Percentiles rank a stretch among this genome's conserved stretches.
Conservation (phyloP, 805 yeast genomes). For the Zygosaccharomyces pseudorouxii region DNA sequence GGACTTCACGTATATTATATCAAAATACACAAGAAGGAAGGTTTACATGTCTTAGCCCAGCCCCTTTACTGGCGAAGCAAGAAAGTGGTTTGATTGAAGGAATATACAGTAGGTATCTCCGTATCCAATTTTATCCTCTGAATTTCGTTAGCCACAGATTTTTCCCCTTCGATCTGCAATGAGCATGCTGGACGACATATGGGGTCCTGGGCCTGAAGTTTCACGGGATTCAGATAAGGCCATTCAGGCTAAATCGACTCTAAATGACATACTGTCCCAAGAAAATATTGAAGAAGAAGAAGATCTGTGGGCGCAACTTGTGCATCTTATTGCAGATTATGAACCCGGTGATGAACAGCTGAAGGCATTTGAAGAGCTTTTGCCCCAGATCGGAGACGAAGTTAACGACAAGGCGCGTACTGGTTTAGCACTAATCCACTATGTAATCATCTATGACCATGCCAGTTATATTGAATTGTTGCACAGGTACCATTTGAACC, state of each 20-base stretch:
- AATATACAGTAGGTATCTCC: not conserved
- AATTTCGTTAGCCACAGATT: not conserved
- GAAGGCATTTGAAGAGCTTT: constrained; percentile 18
- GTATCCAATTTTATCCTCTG: not conserved
- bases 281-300: constrained; percentile 5
- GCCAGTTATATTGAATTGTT: constrained; percentile 47
- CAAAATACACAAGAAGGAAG: not conserved
- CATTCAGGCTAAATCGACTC: constrained; percentile 11
- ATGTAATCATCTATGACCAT: constrained; percentile 53
- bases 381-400: constrained; percentile 11
- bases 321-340: constrained; percentile 22
- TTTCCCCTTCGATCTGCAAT: not conserved
- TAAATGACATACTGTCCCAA: constrained; percentile 6
- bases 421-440: constrained; percentile 46
- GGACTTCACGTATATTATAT: not conserved
- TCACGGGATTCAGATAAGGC: constrained; percentile 12
- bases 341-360: constrained; percentile 22
- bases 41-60: not conserved
- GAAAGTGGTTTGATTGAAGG: not conserved
- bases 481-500: constrained; percentile 35
- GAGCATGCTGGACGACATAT: constrained; percentile 15
- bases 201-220: constrained; percentile 12
- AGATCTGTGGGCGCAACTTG: constrained; percentile 24
- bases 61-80: not conserved
- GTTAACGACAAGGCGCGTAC: constrained; percentile 29